phyloP scores from a whole-genome alignment of 257 asterid genomes.

The Voacanga thouarsii region DNA sequence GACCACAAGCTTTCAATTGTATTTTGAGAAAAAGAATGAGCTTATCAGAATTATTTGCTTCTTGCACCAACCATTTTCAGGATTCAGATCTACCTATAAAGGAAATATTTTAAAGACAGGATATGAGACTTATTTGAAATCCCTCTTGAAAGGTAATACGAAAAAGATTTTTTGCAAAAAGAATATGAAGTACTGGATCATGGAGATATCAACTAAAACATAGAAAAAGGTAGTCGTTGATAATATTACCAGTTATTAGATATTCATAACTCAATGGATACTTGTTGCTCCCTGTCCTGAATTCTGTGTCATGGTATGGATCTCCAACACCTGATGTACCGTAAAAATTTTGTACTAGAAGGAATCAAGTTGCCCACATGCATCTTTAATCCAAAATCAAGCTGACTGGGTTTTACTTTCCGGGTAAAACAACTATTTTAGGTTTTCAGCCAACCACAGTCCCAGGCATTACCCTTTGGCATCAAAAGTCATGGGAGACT shows the following conservation, averaged over 20 bases:
- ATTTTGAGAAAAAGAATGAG: not conserved
- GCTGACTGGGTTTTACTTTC: not conserved
- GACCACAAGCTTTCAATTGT: not conserved
- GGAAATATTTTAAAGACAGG: not conserved
- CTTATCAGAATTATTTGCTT: not conserved
- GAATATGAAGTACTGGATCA: not conserved
- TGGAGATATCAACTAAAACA: not conserved
- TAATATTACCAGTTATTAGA: not conserved
- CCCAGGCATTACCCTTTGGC: not conserved
- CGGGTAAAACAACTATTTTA: not conserved
- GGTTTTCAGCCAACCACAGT: not conserved
- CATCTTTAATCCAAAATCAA: not conserved
- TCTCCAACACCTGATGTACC: not conserved
- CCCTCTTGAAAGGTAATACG: not conserved
- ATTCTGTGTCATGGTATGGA: not conserved
- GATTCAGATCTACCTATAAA: not conserved
- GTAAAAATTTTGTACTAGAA: not conserved
- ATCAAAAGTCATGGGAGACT: not conserved
- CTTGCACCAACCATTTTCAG: not conserved
- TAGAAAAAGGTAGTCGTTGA: not conserved
- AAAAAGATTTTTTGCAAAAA: not conserved
- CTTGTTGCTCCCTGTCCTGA: not conserved
- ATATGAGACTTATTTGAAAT: not conserved
- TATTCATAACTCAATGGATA: not conserved
- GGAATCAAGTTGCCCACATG: not conserved